Evolutionary conservation across 441 rosid species (phyloP).

Genomic region (Pelargonium fulgidum): DNA sequence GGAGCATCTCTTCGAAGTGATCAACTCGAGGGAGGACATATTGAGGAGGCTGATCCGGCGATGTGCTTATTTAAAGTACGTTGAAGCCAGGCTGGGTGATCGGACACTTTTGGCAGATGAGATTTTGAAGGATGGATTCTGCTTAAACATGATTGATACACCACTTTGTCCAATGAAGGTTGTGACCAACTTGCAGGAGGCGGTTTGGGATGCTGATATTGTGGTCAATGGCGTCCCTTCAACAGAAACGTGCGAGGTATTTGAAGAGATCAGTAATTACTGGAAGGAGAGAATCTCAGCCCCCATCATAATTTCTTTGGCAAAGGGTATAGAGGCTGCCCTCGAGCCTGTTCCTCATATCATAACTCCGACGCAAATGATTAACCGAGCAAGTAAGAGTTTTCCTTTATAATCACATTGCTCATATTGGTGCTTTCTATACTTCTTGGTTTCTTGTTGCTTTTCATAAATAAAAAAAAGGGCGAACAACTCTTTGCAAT

Average conservation of each 20-base stretch:
- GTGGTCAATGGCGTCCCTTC: slow-evolving; percentile 95
- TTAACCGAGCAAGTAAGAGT: slow-evolving; percentile 73
- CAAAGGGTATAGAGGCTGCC: slow-evolving; percentile 92
- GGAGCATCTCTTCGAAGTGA: slow-evolving; percentile 86
- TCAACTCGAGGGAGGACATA: slow-evolving; percentile 85
- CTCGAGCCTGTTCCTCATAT: slow-evolving; percentile 70
- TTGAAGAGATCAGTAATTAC: slow-evolving; percentile 72
- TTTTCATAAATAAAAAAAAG: too few relatives aligned
- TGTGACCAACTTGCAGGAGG: slow-evolving; percentile 94
- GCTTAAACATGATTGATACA: slow-evolving; percentile 92
- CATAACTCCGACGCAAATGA: slow-evolving; percentile 91
- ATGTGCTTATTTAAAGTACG: slow-evolving; percentile 90
- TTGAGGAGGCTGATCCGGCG: slow-evolving; percentile 86
- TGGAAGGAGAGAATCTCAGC: slow-evolving; percentile 81
- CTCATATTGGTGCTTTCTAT: background rate
- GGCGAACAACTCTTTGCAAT: too few relatives aligned
- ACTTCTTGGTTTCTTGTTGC: too few relatives aligned
- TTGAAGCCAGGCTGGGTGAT: slow-evolving; percentile 91
- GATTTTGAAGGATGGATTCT: slow-evolving; percentile 91
- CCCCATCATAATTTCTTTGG: slow-evolving; percentile 74
- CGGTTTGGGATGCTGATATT: slow-evolving; percentile 97
- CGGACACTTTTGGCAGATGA: slow-evolving; percentile 79
- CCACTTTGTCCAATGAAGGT: slow-evolving; percentile 90
- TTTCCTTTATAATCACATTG: slow-evolving; percentile 14
- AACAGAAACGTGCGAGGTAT: slow-evolving; percentile 70